phyloP scores from a whole-genome alignment of 768 basidiomycete genomes.

The Boletus edulis region DNA sequence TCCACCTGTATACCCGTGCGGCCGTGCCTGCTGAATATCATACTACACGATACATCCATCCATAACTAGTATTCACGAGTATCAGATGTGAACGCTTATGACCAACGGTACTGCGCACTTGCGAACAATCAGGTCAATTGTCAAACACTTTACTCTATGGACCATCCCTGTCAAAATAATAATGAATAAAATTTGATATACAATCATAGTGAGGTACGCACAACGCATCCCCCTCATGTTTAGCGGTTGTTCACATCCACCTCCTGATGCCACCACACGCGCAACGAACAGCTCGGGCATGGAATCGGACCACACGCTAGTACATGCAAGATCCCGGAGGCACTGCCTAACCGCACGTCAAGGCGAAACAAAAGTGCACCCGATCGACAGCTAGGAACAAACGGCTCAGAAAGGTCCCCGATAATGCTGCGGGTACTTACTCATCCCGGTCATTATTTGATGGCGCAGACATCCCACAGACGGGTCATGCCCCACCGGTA shows the following conservation, averaged over 20 bases:
- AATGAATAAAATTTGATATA: not conserved
- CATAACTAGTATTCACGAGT: not conserved
- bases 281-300: conserved; percentile 74
- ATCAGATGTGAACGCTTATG: not conserved
- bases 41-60: not conserved
- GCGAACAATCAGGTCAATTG: not conserved
- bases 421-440: conserved; percentile 17
- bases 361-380: conserved; percentile 66
- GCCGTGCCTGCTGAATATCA: not conserved
- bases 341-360: conserved; percentile 49
- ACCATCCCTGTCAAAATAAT: not conserved
- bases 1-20: not conserved
- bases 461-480: conserved; percentile 43
- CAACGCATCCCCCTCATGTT: conserved; percentile 51
- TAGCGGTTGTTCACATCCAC: conserved; percentile 76
- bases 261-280: conserved; percentile 60
- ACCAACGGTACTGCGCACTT: not conserved
- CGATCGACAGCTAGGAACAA: conserved; percentile 55
- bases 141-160: not conserved
- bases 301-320: conserved; percentile 69
- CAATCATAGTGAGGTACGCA: not conserved
- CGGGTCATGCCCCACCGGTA: conserved; percentile 29
- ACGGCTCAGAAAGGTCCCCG: not conserved
- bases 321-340: conserved; percentile 31
- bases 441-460: conserved; percentile 77